Evolutionary conservation across 2,329 filamentous ascomycete species (phyloP), one percentile per base, ranked within the genome.

Genomic region (Xylariaceae sp.): DNA sequence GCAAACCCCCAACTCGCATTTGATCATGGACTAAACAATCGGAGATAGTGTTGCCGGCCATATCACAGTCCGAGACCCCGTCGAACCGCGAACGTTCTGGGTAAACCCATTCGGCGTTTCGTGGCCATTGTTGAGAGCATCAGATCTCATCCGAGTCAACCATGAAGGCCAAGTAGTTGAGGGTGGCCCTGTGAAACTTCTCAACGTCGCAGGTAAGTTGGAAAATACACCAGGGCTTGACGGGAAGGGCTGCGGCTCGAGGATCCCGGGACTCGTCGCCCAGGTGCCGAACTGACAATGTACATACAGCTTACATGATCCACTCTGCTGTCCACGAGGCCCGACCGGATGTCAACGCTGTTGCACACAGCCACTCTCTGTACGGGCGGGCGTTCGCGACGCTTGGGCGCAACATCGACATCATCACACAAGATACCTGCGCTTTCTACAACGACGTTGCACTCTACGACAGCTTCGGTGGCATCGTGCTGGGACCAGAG

Each of bases 131-230:
- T 82, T 89, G 49, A 86, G 83, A 58, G 78, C 80, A 0, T 86
- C 83, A 0, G 85, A 89, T 64, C 77, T 90, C n/a, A 88, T 89
- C 56, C 82, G 81, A 13, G 86, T 89, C 1, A 78, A 87, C 65
- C 77, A 83, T 54, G 70, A 79, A 0, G 87, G 87, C 1, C 74
- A 82, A 23, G 79, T 89, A 23, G 80, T 89, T 37, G 86, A 83
- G 9, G 86, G 86, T 2, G 86, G 86, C 0, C 54, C 65, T n/a
- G 71, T 72, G 51, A 65, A 69, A 15, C 67, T 73, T 2, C 66
- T 76, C 45, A 73, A 73, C 60, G 66, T 68, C 15, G 71, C 70
- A 58, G 68, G 65, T 68, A 58, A 59, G 60, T 50, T 37, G 3
- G 50, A 47, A 8, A 42, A 51, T 18, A 17, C 4, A 18, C 15